phyloP scores from a whole-genome alignment of 345 rosid species.

The Tarenaya hassleriana region DNA sequence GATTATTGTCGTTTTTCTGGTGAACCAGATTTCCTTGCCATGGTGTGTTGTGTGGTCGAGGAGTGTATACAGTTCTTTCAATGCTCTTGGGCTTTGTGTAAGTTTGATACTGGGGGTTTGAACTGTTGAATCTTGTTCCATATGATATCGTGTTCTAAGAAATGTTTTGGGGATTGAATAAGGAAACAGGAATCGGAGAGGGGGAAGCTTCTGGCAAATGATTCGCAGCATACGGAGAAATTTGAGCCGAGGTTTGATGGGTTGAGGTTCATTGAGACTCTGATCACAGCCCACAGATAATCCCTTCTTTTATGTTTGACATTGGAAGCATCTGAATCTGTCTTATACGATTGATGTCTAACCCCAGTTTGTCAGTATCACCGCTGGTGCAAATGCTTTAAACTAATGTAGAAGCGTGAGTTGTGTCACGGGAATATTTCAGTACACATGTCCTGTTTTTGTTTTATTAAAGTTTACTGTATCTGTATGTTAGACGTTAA shows the following conservation, averaged over 20 bases:
- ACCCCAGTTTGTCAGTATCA: neutral
- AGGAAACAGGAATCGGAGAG: conserved; percentile 31
- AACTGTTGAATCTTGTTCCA: too few relatives aligned
- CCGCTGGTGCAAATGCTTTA: conserved; percentile 21
- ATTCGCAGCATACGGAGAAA: conserved; percentile 31
- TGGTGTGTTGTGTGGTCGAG: too few relatives aligned
- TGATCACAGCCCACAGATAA: conserved; percentile 83
- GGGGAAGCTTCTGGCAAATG: conserved; percentile 18
- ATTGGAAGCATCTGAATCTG: neutral
- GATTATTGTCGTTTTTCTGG: too few relatives aligned
- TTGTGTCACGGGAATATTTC: conserved; percentile 21
- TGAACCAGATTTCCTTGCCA: too few relatives aligned
- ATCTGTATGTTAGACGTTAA: too few relatives aligned
- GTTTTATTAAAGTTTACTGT: neutral
- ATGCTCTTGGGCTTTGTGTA: too few relatives aligned
- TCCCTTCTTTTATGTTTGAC: too few relatives aligned
- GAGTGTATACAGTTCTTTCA: too few relatives aligned
- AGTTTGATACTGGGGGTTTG: too few relatives aligned
- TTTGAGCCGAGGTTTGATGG: conserved; percentile 77
- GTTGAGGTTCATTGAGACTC: conserved; percentile 77
- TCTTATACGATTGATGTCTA: neutral
- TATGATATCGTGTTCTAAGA: too few relatives aligned
- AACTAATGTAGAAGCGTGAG: conserved; percentile 19
- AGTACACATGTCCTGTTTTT: neutral
- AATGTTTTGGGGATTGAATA: neutral